phyloP scores from a whole-genome alignment of 176 grass and related monocot species.

The Tuctoria greenei region DNA sequence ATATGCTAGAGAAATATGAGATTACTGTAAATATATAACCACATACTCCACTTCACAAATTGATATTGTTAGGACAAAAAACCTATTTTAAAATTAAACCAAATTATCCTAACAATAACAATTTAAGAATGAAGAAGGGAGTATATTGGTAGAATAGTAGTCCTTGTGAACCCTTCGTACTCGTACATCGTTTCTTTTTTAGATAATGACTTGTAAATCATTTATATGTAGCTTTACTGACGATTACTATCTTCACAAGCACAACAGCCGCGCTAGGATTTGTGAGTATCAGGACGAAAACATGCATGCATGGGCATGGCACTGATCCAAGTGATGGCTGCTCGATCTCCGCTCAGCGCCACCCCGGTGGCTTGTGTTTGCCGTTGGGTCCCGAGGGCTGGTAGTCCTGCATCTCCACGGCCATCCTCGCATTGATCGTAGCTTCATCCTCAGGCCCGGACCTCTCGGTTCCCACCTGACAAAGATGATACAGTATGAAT shows the following conservation, averaged over 20 bases:
- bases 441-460: constrained; percentile 9
- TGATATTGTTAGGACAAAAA: too few relatives aligned
- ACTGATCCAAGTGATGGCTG: not conserved
- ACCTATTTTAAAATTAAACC: not conserved
- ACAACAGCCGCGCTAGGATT: not conserved
- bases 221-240: not conserved
- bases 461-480: constrained; percentile 21
- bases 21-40: too few relatives aligned
- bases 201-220: not conserved
- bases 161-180: not conserved
- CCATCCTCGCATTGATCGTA: constrained; percentile 45
- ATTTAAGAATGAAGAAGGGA: too few relatives aligned
- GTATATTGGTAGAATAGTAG: not conserved
- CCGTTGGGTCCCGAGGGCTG: constrained; percentile 43
- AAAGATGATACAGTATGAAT: not conserved
- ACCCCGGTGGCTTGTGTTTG: constrained; percentile 60
- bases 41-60: too few relatives aligned
- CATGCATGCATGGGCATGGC: not conserved
- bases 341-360: constrained; percentile 29
- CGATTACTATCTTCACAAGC: not conserved
- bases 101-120: too few relatives aligned
- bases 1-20: too few relatives aligned
- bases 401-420: constrained; percentile 53
- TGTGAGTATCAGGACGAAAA: not conserved
- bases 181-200: not conserved